Percentiles rank a stretch among this genome's conserved stretches.
phyloP scores from a whole-genome alignment of 495 filamentous ascomycete genomes.

The Penicillium goetzii region DNA sequence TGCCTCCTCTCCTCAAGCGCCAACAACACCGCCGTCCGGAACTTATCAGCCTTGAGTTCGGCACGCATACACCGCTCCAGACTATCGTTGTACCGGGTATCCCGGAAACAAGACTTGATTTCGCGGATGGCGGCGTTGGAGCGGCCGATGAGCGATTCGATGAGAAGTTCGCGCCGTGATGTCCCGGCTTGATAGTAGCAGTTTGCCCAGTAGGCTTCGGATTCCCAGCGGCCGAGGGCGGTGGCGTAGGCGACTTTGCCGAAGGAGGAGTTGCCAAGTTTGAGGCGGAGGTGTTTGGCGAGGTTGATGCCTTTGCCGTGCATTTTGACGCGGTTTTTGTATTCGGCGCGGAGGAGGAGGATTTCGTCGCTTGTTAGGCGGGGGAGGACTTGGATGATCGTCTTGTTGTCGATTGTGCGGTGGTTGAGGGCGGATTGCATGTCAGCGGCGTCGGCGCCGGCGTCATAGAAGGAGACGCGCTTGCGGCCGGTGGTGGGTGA shows the following conservation, averaged over 20 bases:
- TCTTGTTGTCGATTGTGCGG: conserved; percentile 65
- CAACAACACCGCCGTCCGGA: conserved; percentile 84
- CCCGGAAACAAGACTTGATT: conserved; percentile 91
- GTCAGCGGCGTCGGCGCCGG: conserved; percentile 72
- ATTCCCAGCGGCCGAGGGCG: conserved; percentile 89
- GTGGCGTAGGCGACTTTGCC: conserved; percentile 90
- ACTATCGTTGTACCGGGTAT: conserved; percentile 87
- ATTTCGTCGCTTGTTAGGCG: conserved; percentile 83
- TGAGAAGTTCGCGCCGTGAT: conserved; percentile 81
- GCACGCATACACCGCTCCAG: conserved; percentile 85
- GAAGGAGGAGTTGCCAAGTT: conserved; percentile 71
- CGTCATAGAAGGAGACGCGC: conserved; percentile 71
- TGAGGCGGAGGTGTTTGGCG: conserved; percentile 89
- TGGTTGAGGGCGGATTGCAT: conserved; percentile 76
- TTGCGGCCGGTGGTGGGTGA: conserved; percentile 42
- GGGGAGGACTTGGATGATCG: conserved; percentile 83
- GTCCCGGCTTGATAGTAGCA: conserved; percentile 95
- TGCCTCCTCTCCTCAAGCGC: conserved; percentile 81
- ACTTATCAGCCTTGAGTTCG: conserved; percentile 92
- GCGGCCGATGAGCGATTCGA: conserved; percentile 89
- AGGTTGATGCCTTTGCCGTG: conserved; percentile 88
- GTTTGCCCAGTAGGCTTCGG: conserved; percentile 97
- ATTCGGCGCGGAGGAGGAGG: conserved; percentile 79
- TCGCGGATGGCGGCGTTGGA: conserved; percentile 82
- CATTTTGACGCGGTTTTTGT: conserved; percentile 84